Base-by-base conservation (phyloP, 768 basidiomycete genomes). In the Mycena belliarum region DNA sequence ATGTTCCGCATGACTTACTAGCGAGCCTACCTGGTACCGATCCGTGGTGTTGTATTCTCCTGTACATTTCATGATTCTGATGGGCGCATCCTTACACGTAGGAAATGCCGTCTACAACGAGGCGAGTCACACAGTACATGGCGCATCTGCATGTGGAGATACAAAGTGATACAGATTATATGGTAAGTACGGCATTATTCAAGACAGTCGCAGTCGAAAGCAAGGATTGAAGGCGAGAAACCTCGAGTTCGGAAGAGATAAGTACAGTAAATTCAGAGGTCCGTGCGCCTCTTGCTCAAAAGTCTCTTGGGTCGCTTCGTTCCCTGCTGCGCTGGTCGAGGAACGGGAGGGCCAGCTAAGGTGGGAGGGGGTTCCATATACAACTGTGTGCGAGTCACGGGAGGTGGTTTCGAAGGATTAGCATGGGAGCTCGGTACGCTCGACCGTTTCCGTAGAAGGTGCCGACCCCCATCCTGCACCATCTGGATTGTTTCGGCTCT, bases 1-100 rank as follows among this genome's bases (percentile, higher is more conserved):
- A 91, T 98, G 87, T 98, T 95, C 78, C 84, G 88, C 65, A 75
- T 87, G 61, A 66, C 73, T 53, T 82, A 80, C 68, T 70, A 66
- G 52, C 43, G 47, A 33, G 1, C 20, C 29, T 12, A 12, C 7
- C 29, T 47, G 37, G 38, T 49, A n/a, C n/a, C n/a, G n/a, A n/a
- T n/a, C n/a, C n/a, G n/a, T n/a, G n/a, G n/a, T 26, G 2, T 35
- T 65, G 58, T 58, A 63, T 55, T 16, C 45, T 18, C 53, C 29
- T 35, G n/a, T 41, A n/a, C 41, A 33, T 59, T 43, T 58, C 45
- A 38, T 23, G 9, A 52, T 21, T 63, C 49, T 49, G 46, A 52
- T 49, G n/a, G n/a, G 26, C 33, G 33, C 59, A 26, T 54, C 28
- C 44, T 28, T 55, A 47, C 42, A 47, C 48, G 47, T 49, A 43